Base-by-base conservation (phyloP, 805 yeast genomes). In the Tetrapisispora nanseiensis region DNA sequence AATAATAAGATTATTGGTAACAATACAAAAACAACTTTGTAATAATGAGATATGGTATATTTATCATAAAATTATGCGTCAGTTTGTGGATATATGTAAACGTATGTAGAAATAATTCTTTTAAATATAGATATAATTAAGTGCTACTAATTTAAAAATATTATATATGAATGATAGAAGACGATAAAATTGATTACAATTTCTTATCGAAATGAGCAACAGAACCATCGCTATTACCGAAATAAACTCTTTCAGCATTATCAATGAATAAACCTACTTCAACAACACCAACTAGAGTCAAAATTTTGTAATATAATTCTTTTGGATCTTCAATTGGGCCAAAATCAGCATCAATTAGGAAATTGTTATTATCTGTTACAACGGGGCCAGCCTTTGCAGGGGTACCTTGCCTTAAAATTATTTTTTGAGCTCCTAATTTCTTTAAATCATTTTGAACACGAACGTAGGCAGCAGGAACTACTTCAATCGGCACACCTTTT, bases 381-480 rank as follows among this genome's bases (percentile, higher is more conserved):
- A 87, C 80, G 10, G 98, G 97, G 22, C 98, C 98, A 9, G 98
- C 98, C 66, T 92, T 92, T 23, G 94, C 89, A 39, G 80, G 68
- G 12, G 85, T 86, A 40, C 97, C 97, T 51, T 82, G 82, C 63
- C 99, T 78, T 18, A 86, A 78, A 2, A 62, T 68, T 40, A 68
- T 65, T 24, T 90, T 89, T 11, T 90, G 90, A 7, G 62, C 60
- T 27, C 55, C 50, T 42, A 63, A 44, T 39, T 52, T 50, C 32
- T 57, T 56, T 55, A 92, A 70, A 48, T 86, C 86, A 13, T 66
- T 65, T 7, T 72, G 65, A 18, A 92, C 90, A 56, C 83, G 82
- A 32, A 80, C 82, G 55, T 83, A 85, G 2, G 97, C 81, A 46
- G 76, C 75, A 37, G 97, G 97, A 19, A 92, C 92, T 39, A 92